phyloP scores from a whole-genome alignment of 1,284 basidiomycete species.

The Trichosporon inkin region DNA sequence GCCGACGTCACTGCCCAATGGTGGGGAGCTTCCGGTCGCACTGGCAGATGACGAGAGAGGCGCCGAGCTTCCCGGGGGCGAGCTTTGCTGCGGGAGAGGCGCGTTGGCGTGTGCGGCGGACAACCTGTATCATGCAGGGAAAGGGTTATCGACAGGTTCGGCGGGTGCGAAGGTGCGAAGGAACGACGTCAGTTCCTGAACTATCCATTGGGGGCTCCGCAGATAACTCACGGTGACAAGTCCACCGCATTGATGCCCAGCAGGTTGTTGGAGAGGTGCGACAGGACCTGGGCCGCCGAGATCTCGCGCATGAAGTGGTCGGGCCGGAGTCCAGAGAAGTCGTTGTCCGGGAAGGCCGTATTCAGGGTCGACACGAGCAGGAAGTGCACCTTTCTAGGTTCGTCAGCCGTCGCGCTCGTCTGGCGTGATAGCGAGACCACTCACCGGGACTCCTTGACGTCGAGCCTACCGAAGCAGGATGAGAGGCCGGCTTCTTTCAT shows the following conservation, averaged over 20 bases:
- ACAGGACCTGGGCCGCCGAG: constrained; percentile 56
- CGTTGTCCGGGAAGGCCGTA: constrained; percentile 94
- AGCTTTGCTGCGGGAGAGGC: constrained; percentile 4
- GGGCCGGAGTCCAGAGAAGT: constrained; percentile 88
- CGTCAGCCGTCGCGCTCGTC: not conserved
- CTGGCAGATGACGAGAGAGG: constrained; percentile 5
- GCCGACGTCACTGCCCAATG: constrained; percentile 16
- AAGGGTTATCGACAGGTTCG: not conserved
- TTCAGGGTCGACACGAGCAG: constrained; percentile 95
- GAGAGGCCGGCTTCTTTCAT: constrained; percentile 47
- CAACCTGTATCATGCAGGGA: not conserved
- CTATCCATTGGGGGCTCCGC: constrained; percentile 15
- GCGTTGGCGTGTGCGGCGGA: not conserved
- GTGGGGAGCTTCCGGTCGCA: constrained; percentile 12
- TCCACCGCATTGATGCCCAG: constrained; percentile 28
- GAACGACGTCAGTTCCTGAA: constrained; percentile 7
- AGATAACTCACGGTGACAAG: constrained; percentile 29
- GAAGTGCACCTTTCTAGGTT: constrained; percentile 49
- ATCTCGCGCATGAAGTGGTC: constrained; percentile 83
- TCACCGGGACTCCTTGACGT: constrained; percentile 49
- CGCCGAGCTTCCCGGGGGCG: not conserved
- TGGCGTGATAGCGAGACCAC: constrained; percentile 18
- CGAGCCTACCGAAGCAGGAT: constrained; percentile 49
- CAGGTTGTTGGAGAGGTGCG: constrained; percentile 32
- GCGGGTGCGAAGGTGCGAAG: constrained; percentile 8